Percentiles rank a stretch among this genome's conserved stretches.
Conservation (phyloP, 1,284 basidiomycete species). For the Tylopilus microsporus region DNA sequence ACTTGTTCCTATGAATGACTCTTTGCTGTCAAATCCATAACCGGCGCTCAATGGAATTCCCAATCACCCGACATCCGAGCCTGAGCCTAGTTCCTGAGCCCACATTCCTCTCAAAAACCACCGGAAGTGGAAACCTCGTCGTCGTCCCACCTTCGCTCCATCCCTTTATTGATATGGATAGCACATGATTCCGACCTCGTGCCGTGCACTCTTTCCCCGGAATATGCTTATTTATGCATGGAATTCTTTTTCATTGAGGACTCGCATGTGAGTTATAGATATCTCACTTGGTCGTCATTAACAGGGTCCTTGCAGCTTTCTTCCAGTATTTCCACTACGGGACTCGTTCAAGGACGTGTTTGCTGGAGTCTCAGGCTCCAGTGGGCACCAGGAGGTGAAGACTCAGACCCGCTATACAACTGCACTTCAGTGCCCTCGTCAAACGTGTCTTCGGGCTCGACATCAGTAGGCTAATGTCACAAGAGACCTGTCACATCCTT, state of each 20-base stretch:
- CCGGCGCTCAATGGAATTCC: background rate
- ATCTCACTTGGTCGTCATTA: background rate
- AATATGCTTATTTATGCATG: conserved; percentile 1
- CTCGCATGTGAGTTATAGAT: conserved; percentile 22
- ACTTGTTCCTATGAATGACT: no score
- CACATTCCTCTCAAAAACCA: conserved; percentile 22
- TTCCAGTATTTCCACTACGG: background rate
- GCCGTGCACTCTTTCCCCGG: conserved; percentile 15
- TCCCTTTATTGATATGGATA: conserved; percentile 29
- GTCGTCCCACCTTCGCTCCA: conserved; percentile 9
- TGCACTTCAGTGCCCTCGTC: background rate
- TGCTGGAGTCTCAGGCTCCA: conserved; percentile 26
- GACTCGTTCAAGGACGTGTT: conserved; percentile 19
- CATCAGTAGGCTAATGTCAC: background rate
- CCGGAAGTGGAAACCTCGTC: conserved; percentile 25
- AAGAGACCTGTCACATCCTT: conserved; percentile 16
- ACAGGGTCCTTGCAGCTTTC: conserved; percentile 10
- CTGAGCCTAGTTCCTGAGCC: background rate
- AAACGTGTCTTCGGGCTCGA: background rate
- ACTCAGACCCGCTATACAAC: conserved; percentile 11
- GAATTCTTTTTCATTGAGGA: conserved; percentile 10
- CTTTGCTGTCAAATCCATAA: no score
- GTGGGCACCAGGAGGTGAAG: conserved; percentile 32
- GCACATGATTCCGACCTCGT: conserved; percentile 18
- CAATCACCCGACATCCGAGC: background rate